Conservation (phyloP, 2,329 filamentous ascomycete species). For the Beauveria medogensis region DNA sequence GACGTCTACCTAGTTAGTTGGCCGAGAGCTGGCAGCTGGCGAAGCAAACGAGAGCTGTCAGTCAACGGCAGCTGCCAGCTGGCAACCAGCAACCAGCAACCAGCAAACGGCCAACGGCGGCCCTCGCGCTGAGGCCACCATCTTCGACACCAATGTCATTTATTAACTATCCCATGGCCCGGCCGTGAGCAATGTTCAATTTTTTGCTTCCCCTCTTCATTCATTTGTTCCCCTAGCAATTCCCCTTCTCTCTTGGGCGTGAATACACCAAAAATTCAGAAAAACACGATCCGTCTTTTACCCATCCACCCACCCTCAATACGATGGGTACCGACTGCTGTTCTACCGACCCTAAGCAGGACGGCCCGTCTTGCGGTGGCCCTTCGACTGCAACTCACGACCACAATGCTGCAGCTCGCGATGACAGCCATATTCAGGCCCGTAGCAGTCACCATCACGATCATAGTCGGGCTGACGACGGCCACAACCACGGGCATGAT, state of each 20-base stretch:
- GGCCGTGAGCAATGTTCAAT: background rate
- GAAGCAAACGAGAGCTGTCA: background rate
- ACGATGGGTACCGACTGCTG: slow-evolving; percentile 14
- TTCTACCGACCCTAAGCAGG: slow-evolving; percentile 4
- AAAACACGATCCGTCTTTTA: background rate
- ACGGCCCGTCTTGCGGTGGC: background rate
- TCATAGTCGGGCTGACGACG: background rate
- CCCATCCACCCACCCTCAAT: background rate
- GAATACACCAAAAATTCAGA: too few species aligned
- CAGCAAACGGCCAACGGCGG: background rate
- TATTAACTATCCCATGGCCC: background rate
- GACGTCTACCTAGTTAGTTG: background rate
- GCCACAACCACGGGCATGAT: background rate
- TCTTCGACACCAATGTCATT: background rate
- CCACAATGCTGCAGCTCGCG: background rate
- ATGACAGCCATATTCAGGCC: background rate
- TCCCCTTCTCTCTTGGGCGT: too few species aligned
- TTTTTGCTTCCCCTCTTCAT: background rate
- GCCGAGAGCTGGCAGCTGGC: background rate
- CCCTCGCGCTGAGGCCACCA: background rate
- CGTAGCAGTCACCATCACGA: background rate
- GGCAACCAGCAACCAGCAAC: background rate
- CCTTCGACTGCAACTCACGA: background rate
- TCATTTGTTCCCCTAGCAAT: background rate
- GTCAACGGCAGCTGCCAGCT: background rate